A percentile compares a stretch with the other conserved stretches of the same genome.
phyloP scores from a whole-genome alignment of 768 basidiomycete species.

The Boletus edulis region DNA sequence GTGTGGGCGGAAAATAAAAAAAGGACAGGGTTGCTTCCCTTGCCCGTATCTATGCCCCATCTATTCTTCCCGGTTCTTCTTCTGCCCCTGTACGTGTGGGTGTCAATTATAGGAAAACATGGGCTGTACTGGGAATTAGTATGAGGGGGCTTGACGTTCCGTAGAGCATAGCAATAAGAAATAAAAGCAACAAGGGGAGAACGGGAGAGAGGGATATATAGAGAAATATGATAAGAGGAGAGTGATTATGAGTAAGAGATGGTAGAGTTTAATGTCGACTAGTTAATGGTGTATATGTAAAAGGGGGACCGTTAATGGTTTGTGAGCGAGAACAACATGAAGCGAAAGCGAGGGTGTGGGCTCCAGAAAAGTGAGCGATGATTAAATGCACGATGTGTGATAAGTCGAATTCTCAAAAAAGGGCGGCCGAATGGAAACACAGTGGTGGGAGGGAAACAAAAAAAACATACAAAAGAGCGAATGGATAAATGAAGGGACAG shows the following conservation, averaged over 20 bases:
- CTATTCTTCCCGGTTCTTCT: too few relatives aligned
- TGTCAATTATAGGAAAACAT: too few relatives aligned
- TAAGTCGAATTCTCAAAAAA: slow-evolving; percentile 1
- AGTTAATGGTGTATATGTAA: background rate
- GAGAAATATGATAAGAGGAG: too few relatives aligned
- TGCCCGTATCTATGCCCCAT: too few relatives aligned
- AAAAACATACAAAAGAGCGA: slow-evolving; percentile 1
- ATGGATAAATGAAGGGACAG: background rate
- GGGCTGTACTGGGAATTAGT: too few relatives aligned
- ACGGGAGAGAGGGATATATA: too few relatives aligned
- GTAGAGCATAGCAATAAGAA: background rate
- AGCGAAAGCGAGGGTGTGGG: slow-evolving; percentile 8
- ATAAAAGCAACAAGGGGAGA: background rate
- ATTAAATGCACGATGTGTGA: slow-evolving; percentile 26
- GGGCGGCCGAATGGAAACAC: background rate
- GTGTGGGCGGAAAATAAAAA: too few relatives aligned
- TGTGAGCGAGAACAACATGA: slow-evolving; percentile 25
- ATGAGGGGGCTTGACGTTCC: background rate
- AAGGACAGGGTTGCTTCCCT: too few relatives aligned
- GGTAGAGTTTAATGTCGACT: background rate
- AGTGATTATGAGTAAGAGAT: background rate
- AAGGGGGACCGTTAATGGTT: background rate
- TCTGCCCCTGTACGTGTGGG: too few relatives aligned
- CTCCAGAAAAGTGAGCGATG: background rate
- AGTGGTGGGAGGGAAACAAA: background rate